These are phyloP conservation scores for Mucor plumbeus DNA, from an alignment of 371 early-diverging fungal genomes.

Conservation along the genomic window DNA sequence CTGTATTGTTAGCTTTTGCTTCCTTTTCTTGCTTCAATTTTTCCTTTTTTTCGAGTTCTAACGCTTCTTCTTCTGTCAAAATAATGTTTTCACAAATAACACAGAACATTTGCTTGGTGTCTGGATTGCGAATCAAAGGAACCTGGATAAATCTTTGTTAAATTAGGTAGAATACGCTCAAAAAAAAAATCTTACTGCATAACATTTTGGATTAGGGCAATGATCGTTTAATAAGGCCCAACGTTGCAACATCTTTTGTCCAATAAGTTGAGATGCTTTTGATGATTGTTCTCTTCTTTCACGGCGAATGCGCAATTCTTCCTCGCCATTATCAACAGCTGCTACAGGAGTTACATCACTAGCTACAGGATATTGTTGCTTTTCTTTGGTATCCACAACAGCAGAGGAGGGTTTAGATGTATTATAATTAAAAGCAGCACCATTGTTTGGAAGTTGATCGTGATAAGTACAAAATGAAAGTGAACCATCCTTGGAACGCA, in stretches of 20 bases:
- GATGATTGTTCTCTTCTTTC: constrained; percentile 63
- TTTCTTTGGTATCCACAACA: not conserved
- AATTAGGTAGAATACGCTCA: not conserved
- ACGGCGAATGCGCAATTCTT: constrained; percentile 25
- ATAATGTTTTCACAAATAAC: constrained; percentile 66
- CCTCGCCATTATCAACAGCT: constrained; percentile 20
- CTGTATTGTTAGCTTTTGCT: not conserved
- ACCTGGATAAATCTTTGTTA: constrained; percentile 39
- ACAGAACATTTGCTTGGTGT: constrained; percentile 63
- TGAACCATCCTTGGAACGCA: constrained; percentile 59
- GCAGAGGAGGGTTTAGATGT: not conserved
- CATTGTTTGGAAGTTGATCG: constrained; percentile 43
- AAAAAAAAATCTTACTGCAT: constrained; percentile 50
- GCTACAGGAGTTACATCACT: not conserved
- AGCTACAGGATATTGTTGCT: not conserved
- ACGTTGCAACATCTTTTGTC: constrained; percentile 70
- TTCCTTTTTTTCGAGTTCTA: constrained; percentile 12
- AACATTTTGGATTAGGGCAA: constrained; percentile 64
- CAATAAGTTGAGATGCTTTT: constrained; percentile 66
- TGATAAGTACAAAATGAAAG: constrained; percentile 56
- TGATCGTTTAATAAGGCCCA: constrained; percentile 76
- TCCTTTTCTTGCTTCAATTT: not conserved
- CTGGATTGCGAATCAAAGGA: constrained; percentile 64
- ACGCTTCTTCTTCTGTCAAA: constrained; percentile 31
- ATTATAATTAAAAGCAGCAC: constrained; percentile 12